phyloP scores from a whole-genome alignment of 1,284 basidiomycete genomes.

The Cutaneotrichosporon cutaneum region DNA sequence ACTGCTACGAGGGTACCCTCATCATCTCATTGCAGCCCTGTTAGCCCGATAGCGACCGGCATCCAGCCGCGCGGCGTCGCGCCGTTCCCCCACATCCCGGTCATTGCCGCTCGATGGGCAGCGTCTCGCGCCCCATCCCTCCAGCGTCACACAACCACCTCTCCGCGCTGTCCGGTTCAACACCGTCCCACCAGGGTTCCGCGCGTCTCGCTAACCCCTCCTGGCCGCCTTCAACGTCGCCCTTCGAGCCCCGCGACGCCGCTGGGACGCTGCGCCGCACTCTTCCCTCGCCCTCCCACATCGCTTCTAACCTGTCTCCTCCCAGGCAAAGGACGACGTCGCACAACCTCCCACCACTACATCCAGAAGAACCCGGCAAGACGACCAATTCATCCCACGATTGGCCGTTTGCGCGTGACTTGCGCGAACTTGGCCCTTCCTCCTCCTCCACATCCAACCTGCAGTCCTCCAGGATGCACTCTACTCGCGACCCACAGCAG shows the following conservation, averaged over 20 bases:
- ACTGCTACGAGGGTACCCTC: not conserved
- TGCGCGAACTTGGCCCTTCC: constrained; percentile 22
- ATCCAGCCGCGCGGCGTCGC: not conserved
- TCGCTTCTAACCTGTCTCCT: not conserved
- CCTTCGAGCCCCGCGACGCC: not conserved
- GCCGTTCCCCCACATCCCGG: not conserved
- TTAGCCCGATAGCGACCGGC: not conserved
- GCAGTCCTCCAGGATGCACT: not conserved
- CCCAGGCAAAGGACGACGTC: not conserved
- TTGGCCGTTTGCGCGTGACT: not conserved
- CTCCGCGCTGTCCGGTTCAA: constrained; percentile 2
- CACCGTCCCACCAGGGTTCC: not conserved
- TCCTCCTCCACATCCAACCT: not conserved
- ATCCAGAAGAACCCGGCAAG: not conserved
- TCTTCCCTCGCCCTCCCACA: not conserved
- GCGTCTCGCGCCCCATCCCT: not conserved
- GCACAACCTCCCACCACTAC: not conserved
- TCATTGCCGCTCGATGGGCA: not conserved
- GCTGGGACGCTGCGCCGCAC: not conserved
- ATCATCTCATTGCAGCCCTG: not conserved
- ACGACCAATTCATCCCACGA: not conserved
- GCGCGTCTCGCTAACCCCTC: not conserved
- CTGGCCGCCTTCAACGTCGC: not conserved
- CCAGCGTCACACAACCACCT: not conserved
- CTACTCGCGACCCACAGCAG: not conserved